These are phyloP conservation scores for Aethionema arabicum DNA, from an alignment of 345 rosid genomes.

Conservation along the genomic window DNA sequence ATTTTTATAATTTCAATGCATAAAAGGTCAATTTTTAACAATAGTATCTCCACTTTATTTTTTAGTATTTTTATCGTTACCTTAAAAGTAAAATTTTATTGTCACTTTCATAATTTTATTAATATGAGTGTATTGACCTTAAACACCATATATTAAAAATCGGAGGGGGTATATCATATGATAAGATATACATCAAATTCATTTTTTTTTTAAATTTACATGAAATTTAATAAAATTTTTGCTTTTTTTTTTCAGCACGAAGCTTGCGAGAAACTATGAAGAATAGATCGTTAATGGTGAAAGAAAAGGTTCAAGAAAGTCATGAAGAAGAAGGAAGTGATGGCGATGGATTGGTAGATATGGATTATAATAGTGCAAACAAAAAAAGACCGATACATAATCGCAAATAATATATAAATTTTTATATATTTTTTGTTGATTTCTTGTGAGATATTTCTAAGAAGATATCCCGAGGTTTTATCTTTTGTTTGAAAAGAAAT, in stretches of 20 bases:
- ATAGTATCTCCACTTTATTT: too few species aligned
- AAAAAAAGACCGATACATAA: slow-evolving; percentile 41
- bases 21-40: too few species aligned
- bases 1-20: too few species aligned
- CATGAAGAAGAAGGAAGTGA: slow-evolving; percentile 30
- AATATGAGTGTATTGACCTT: too few species aligned
- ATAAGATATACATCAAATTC: too few species aligned
- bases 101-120: too few species aligned
- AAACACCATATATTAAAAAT: neutral
- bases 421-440: slow-evolving; percentile 5
- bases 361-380: slow-evolving; percentile 39
- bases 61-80: too few species aligned
- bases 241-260: slow-evolving; percentile 1
- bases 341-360: slow-evolving; percentile 37
- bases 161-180: neutral
- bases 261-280: slow-evolving; percentile 15
- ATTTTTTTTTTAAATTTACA: neutral
- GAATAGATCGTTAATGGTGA: slow-evolving; percentile 15
- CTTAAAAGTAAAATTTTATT: too few species aligned
- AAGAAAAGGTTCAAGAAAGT: slow-evolving; percentile 31
- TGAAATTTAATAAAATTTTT: neutral
- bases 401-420: slow-evolving; percentile 18
- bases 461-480: slow-evolving; percentile 38
- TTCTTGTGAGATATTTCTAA: slow-evolving; percentile 36
- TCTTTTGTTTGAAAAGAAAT: slow-evolving; percentile 3